Evolutionary conservation across 2,329 filamentous ascomycete species (phyloP), one percentile per base, ranked within the genome.

Genomic region (Knufia fluminis): DNA sequence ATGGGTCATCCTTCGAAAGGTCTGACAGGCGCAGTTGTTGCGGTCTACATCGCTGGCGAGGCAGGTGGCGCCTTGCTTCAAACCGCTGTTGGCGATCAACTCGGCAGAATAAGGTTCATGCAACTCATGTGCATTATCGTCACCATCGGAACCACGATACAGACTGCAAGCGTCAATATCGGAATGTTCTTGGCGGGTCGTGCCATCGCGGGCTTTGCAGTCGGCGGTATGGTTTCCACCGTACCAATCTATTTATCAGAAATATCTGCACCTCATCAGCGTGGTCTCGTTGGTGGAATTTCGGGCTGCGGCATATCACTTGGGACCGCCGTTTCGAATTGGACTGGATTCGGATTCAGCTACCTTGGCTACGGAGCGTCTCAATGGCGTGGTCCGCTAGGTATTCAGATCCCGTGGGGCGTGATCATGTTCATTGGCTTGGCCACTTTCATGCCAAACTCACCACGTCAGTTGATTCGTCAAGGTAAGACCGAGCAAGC

Each of bases 291-390:
- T 47, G 86, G 90, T 14, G 80, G 83, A 1, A 84, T 84, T 4
- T 90, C 90, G 71, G 85, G 90, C 62, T 90, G 89, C 73, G 86
- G 81, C 65, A 82, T 90, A 65, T 89, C 85, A 52, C 76, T 90
- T 54, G 86, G 86, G 68, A 72, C 92, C 54, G 73, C 91, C 65
- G 68, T 90, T 52, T 85, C 85, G 22, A 78, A 85, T 2, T 81
- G 80, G 60, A 79, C 92, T 59, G 79, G 83, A 67, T 89, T 92
- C 64, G 82, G 67, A 48, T 80, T 74, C 60, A 85, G 81, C 49
- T 69, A 87, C 67, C 61, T 80, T 56, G 74, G 76, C 57, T 64
- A 61, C n/a, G 78, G 83, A 65, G 78, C 78, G 3, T 76, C 76
- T 55, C 80, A 82, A 3, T 92, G 89, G 75, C 84, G 87, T 56